A percentile compares a stretch with the other conserved stretches of the same genome.
phyloP scores from a whole-genome alignment of 768 basidiomycete species.

The Tricholoma saponaceum region DNA sequence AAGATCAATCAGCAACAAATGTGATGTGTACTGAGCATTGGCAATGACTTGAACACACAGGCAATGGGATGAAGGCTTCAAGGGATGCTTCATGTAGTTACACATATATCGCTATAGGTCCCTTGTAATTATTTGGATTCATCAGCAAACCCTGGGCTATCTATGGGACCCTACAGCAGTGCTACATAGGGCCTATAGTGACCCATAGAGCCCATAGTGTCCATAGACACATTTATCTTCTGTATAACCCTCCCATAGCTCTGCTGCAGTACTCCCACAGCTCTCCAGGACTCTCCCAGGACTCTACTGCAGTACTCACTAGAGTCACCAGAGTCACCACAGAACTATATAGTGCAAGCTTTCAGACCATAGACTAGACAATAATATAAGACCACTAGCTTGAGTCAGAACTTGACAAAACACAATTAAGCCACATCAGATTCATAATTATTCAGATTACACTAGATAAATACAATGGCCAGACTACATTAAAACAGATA shows the following conservation, averaged over 20 bases:
- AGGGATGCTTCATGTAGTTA: too few species aligned
- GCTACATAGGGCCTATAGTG: not conserved
- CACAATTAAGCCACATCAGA: not conserved
- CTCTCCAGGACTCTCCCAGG: not conserved
- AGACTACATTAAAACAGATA: not conserved
- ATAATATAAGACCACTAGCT: not conserved
- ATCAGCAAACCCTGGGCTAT: not conserved
- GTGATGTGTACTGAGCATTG: too few species aligned
- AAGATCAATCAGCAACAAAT: too few species aligned
- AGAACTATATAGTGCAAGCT: not conserved
- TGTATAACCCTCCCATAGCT: not conserved
- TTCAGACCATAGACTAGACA: not conserved
- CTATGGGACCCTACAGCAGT: not conserved
- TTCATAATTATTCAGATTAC: not conserved
- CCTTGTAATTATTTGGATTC: too few species aligned
- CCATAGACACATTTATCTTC: not conserved
- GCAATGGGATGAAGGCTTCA: too few species aligned
- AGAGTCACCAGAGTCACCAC: too few species aligned
- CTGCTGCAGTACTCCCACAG: not conserved
- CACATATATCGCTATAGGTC: too few species aligned
- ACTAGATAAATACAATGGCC: not conserved
- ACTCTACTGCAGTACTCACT: not conserved
- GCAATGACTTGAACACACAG: too few species aligned
- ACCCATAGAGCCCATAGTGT: not conserved
- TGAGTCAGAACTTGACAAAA: not conserved